Evolutionary conservation across 257 asterid species (phyloP).

Genomic region (Coffea eugenioides): DNA sequence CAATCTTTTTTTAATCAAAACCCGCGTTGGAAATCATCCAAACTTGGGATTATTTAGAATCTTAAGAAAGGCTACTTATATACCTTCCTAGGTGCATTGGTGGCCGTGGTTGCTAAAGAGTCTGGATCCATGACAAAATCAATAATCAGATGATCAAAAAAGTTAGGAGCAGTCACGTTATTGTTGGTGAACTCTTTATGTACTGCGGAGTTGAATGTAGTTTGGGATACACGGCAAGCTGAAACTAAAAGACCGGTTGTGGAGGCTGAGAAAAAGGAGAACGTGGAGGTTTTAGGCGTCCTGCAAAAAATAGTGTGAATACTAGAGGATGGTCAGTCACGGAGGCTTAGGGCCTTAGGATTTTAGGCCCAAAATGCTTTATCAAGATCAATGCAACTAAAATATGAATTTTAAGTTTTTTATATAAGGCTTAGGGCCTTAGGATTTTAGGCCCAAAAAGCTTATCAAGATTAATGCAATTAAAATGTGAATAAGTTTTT

Average conservation of each 20-base stretch:
- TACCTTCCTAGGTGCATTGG: constrained; percentile 41
- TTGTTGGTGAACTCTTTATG: background rate
- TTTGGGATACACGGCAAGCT: background rate
- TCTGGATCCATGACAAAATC: constrained; percentile 38
- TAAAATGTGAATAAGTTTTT: too few relatives aligned
- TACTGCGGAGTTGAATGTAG: background rate
- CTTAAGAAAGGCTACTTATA: too few relatives aligned
- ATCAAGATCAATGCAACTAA: too few relatives aligned
- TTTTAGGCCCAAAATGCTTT: background rate
- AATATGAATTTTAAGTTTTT: too few relatives aligned
- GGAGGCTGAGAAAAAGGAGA: background rate
- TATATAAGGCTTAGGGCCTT: background rate
- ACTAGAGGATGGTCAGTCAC: background rate
- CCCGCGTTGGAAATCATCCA: background rate
- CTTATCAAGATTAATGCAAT: background rate
- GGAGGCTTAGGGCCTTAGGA: constrained; percentile 5
- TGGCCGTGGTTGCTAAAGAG: constrained; percentile 10
- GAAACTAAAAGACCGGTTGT: background rate
- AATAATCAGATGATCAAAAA: background rate
- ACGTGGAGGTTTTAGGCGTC: background rate
- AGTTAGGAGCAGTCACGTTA: background rate
- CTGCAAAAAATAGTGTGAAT: too few relatives aligned
- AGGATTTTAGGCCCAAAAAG: background rate
- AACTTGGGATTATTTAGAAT: background rate
- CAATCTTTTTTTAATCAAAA: too few relatives aligned